Base-by-base conservation (phyloP, 768 basidiomycete genomes). In the Lactarius hengduanensis region DNA sequence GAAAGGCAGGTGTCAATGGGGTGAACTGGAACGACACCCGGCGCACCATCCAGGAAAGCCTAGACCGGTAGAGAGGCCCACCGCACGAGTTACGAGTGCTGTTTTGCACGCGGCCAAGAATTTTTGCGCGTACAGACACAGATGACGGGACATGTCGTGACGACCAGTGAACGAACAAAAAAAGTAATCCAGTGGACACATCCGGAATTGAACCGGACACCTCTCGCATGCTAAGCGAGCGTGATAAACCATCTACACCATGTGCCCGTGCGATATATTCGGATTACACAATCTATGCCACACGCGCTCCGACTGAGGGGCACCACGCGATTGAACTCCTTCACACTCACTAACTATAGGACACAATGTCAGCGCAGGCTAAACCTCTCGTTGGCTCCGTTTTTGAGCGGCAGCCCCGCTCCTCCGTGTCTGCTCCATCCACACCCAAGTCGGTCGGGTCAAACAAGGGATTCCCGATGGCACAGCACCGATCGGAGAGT, bases 351-450 rank as follows among this genome's bases (percentile, higher is more conserved):
- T 22, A 13, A n/a, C 45, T 63, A 57, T 34, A 34, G 11, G 30
- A 28, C 63, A 59, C 32, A 36, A 71, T 71, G 70, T 69, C 68
- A 13, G 61, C 61, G 55, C 26, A 43, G 47, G 41, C 18, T 30
- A 70, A 59, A 34, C 57, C 75, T 38, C 71, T 84, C 61, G 70
- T 84, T 54, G 83, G 83, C n/a, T 78, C 80, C 10, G 78, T 84
- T 13, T 71, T 79, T 45, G 83, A 84, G 73, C 80, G 83, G 26
- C 77, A 75, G 43, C 69, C 74, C 0, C 59, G 72, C 7, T 55
- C 74, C 9, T 63, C 74, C 6, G 66, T 76, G 1, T 60, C 74
- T 1, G 47, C 72, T 3, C 73, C 74, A 8, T 72, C 75, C 26
- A 58, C 70, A 11, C 71, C 67, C 36, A 71, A 64, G 22, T 41